A percentile compares a stretch with the other conserved stretches of the same genome.
Evolutionary conservation across 2,329 filamentous ascomycete genomes (phyloP).

Genomic region (Fusarium buxicola): DNA sequence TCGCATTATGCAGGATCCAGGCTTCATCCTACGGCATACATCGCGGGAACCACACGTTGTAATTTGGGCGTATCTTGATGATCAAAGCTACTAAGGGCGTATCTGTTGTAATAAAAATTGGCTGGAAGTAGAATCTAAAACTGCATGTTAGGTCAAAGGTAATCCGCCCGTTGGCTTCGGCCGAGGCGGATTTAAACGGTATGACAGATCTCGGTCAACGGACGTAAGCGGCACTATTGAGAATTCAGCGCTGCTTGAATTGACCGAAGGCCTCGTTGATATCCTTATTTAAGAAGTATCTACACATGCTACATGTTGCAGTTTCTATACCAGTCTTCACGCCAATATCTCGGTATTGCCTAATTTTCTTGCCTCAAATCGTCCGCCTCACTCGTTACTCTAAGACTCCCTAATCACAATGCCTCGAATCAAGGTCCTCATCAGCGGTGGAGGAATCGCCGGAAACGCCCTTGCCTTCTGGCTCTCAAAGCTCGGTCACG

Average conservation of each 20-base stretch:
- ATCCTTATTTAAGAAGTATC: not conserved
- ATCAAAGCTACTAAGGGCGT: no score
- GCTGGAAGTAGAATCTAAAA: no score
- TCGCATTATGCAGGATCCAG: not conserved
- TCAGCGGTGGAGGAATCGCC: constrained; percentile 50
- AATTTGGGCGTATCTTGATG: no score
- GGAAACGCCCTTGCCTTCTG: constrained; percentile 48
- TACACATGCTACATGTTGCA: not conserved
- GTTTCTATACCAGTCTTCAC: not conserved
- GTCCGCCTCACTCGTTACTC: not conserved
- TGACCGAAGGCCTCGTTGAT: no score
- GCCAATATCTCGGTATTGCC: not conserved
- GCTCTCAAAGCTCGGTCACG: constrained; percentile 45
- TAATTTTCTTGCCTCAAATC: not conserved
- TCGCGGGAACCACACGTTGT: no score
- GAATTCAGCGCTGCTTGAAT: no score
- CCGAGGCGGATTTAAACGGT: not conserved
- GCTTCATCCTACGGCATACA: no score
- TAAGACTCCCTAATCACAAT: not conserved
- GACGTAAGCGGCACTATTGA: not conserved
- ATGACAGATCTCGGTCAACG: not conserved
- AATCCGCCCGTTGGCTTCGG: no score
- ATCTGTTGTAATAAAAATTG: no score
- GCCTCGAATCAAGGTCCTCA: constrained; percentile 48
- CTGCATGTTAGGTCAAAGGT: no score